A percentile compares a stretch with the other conserved stretches of the same genome.
Conservation (phyloP, 1,139 yeast species). For the Saccharomyces hybrid region DNA sequence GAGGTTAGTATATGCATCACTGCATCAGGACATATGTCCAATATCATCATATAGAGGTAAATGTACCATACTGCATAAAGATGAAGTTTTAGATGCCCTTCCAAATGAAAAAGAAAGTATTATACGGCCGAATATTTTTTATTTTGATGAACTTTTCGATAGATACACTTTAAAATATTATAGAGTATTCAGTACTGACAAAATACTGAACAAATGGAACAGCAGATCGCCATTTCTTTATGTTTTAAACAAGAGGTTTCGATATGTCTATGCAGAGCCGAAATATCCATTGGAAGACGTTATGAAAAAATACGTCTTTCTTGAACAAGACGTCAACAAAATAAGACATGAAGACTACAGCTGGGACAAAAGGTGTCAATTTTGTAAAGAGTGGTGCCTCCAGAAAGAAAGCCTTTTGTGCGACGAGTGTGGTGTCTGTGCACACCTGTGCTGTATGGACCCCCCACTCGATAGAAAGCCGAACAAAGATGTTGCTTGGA, state of each 20-base stretch:
- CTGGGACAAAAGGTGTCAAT: slow-evolving; percentile 47
- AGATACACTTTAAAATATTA: slow-evolving; percentile 78
- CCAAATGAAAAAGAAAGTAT: slow-evolving; percentile 35
- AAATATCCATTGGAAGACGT: slow-evolving; percentile 25
- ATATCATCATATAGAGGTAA: slow-evolving; percentile 67
- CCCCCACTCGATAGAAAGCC: slow-evolving; percentile 81
- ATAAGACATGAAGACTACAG: slow-evolving; percentile 16
- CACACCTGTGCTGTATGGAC: slow-evolving; percentile 78
- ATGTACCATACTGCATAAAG: slow-evolving; percentile 60
- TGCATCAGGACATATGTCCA: slow-evolving; percentile 85
- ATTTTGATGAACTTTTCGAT: slow-evolving; percentile 81
- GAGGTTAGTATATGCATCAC: slow-evolving; percentile 70
- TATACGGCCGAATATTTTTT: slow-evolving; percentile 60
- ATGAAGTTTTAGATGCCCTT: slow-evolving; percentile 39
- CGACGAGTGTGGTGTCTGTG: slow-evolving; percentile 60
- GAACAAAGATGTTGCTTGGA: slow-evolving; percentile 85
- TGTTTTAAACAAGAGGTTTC: slow-evolving; percentile 62
- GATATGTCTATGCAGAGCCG: slow-evolving; percentile 65
- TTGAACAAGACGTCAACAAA: slow-evolving; percentile 1
- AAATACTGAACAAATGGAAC: slow-evolving; percentile 48
- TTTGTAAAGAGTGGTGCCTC: slow-evolving; percentile 81
- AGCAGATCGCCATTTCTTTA: slow-evolving; percentile 41
- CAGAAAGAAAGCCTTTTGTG: slow-evolving; percentile 71
- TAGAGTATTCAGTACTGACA: slow-evolving; percentile 61
- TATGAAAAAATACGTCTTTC: slow-evolving; percentile 20